Evolutionary conservation across 164 flowering plant species (phyloP).

Genomic region (Piper longum): DNA sequence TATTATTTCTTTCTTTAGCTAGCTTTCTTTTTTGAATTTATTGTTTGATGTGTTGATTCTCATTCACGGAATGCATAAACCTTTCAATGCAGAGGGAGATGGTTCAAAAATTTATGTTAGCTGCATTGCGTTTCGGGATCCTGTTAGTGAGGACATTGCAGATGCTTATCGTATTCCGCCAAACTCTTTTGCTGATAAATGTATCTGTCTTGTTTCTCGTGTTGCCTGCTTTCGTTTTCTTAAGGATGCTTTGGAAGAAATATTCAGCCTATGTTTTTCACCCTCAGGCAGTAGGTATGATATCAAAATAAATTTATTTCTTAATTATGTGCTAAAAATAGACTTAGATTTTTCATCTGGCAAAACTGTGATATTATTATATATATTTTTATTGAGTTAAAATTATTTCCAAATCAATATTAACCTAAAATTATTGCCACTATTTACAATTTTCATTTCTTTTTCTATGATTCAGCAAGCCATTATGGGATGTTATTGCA

Average conservation of each 20-base stretch:
- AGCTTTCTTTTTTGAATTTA: background rate
- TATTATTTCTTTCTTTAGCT: background rate
- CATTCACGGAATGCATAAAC: background rate
- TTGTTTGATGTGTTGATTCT: background rate
- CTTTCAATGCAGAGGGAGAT: constrained; percentile 80
- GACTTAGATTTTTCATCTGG: no score
- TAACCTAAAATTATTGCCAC: no score
- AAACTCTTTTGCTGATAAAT: constrained; percentile 93
- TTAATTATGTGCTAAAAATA: background rate
- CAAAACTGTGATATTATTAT: no score
- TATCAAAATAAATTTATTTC: background rate
- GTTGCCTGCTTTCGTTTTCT: constrained; percentile 71
- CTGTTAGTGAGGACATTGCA: constrained; percentile 82
- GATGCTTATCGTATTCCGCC: constrained; percentile 83
- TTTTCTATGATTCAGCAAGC: constrained; percentile 63
- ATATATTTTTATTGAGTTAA: no score
- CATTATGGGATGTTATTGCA: constrained; percentile 88
- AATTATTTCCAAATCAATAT: no score
- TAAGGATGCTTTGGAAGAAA: constrained; percentile 67
- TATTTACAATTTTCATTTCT: background rate
- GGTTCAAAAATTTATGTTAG: constrained; percentile 96
- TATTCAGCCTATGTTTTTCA: constrained; percentile 77
- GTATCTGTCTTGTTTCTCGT: constrained; percentile 91
- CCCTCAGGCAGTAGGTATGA: constrained; percentile 72
- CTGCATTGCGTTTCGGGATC: constrained; percentile 96